phyloP scores from a whole-genome alignment of 768 basidiomycete genomes.

The Peribolospora kevripleyi region DNA sequence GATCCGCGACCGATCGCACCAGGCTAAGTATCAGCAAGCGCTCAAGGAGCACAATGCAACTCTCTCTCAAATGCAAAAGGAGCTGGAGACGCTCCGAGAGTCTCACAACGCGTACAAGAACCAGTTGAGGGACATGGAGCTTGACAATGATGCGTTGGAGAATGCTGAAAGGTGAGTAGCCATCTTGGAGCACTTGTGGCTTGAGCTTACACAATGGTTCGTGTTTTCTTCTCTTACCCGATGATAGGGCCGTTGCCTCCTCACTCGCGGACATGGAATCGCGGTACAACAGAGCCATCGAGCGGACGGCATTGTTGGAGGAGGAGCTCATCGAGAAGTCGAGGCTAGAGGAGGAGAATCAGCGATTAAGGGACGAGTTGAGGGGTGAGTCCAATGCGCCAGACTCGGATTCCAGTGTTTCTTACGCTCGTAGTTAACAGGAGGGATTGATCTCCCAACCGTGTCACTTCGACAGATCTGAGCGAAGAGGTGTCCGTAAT shows the following conservation, averaged over 20 bases:
- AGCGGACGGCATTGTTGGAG: constrained; percentile 91
- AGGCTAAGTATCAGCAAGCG: constrained; percentile 19
- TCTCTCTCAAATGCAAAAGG: constrained; percentile 68
- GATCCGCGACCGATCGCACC: not conserved
- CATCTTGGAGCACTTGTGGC: not conserved
- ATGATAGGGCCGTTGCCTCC: constrained; percentile 24
- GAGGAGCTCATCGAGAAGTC: constrained; percentile 84
- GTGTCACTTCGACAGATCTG: no score
- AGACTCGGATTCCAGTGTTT: no score
- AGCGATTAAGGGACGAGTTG: constrained; percentile 75
- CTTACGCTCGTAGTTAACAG: not conserved
- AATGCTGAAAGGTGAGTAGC: constrained; percentile 49
- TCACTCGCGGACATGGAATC: constrained; percentile 18
- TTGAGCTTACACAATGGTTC: not conserved
- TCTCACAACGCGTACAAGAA: constrained; percentile 45
- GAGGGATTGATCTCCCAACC: no score
- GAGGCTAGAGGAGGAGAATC: constrained; percentile 64
- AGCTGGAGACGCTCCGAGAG: constrained; percentile 58
- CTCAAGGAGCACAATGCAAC: constrained; percentile 51
- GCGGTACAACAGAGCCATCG: constrained; percentile 68
- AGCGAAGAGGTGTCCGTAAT: not conserved
- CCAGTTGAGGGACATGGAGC: constrained; percentile 66
- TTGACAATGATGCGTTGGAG: constrained; percentile 95
- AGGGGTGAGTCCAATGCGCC: constrained; percentile 34
- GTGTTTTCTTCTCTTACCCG: no score